Conservation (phyloP, 1,284 basidiomycete species). For the Butyriboletus appendiculatus region DNA sequence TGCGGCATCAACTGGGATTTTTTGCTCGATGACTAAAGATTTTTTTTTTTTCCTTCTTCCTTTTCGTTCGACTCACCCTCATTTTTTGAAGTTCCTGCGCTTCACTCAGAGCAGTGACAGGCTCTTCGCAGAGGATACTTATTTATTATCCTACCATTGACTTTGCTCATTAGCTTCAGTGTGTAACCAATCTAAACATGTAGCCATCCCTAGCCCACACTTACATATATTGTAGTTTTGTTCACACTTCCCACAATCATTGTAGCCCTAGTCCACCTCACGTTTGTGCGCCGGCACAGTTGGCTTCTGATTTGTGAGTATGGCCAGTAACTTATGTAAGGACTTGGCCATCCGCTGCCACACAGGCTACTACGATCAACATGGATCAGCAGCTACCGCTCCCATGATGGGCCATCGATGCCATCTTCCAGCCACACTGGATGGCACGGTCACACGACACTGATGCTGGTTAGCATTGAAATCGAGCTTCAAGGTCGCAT, state of each 20-base stretch:
- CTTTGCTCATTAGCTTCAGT: constrained; percentile 14
- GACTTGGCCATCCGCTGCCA: no score
- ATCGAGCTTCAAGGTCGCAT: background rate
- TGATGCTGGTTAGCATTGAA: constrained; percentile 1
- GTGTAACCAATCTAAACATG: constrained; percentile 29
- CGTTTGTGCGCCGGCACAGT: background rate
- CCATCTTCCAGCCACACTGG: constrained; percentile 7
- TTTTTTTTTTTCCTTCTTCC: background rate
- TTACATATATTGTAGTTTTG: constrained; percentile 27
- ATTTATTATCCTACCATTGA: constrained; percentile 16
- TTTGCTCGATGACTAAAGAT: constrained; percentile 64
- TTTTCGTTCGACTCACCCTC: constrained; percentile 16
- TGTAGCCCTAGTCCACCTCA: constrained; percentile 26
- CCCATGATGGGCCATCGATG: background rate
- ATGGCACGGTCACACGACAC: constrained; percentile 11
- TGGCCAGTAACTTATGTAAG: background rate
- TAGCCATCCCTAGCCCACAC: constrained; percentile 20
- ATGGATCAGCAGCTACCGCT: background rate
- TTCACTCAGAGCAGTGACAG: constrained; percentile 8
- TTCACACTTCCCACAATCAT: constrained; percentile 3
- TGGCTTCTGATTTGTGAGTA: no score
- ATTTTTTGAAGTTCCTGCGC: background rate
- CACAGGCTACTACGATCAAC: background rate
- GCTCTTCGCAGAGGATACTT: constrained; percentile 7
- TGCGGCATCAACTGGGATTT: constrained; percentile 70